Base-by-base conservation (phyloP, 2,329 filamentous ascomycete genomes). In the Phaeoacremonium minimum region DNA sequence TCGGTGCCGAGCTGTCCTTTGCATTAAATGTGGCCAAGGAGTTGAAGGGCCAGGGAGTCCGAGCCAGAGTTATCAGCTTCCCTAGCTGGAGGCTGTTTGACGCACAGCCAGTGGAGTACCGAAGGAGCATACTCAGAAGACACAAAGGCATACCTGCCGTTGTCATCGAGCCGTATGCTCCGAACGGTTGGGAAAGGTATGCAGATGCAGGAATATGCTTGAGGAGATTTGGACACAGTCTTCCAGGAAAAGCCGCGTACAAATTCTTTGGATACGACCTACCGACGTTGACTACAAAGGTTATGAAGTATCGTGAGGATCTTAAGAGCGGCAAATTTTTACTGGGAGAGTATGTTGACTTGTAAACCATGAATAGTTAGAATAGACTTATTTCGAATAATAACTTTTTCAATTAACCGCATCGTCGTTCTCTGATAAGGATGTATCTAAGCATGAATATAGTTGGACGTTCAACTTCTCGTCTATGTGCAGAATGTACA, bases 181-280 rank as follows among this genome's bases (percentile, higher is more conserved):
- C 63, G 0, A 69, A 69, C 36, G 70, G 71, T 3, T 78, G 73
- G 73, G 73, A 76, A 51, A 50, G 73, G 12, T 77, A 74, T 45
- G 72, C 72, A 0, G 66, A 75, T 49, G 73, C 71, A 0, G 69
- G 64, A 1, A 56, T 61, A 32, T 67, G 60, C 30, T 63, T 77
- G 58, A 64, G 58, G 32, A 52, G 56, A 0, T 77, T 75, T 42
- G 73, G 72, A 0, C 65, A 76, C 43, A 68, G 62, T 14, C 46
- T 76, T 40, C 71, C 72, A 0, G 64, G 70, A 1, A 63, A 66
- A 40, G 63, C 60, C 11, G 70, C 69, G 4, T 77, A 77, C 45
- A 63, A 66, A 42, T 66, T 66, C 44, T 78, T 78, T 45, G 69
- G 71, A 1, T 77, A 69, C 43, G 66, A 73, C 36, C 57, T 56